These are phyloP conservation scores for Arthrobotrys entomopaga DNA, from an alignment of 2,329 filamentous ascomycete genomes.

Conservation along the genomic window DNA sequence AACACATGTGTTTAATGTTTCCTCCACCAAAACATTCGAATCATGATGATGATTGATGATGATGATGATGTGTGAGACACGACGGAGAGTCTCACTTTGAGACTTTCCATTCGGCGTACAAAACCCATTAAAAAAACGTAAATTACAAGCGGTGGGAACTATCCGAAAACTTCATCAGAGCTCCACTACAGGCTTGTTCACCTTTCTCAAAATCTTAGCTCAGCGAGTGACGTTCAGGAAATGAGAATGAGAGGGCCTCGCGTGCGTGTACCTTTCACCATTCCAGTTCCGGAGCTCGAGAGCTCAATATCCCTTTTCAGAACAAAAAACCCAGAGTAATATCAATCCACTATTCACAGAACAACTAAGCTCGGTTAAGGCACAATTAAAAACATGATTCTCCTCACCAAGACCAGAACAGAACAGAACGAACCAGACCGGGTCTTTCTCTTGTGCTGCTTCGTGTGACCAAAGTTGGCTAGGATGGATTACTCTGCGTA, in stretches of 20 bases:
- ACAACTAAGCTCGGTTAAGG: background rate
- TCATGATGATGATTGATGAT: slow-evolving; percentile 1
- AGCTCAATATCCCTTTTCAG: slow-evolving; percentile 1
- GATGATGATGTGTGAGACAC: slow-evolving; percentile 5
- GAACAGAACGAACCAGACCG: too few species aligned
- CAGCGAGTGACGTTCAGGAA: background rate
- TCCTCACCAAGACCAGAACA: too few species aligned
- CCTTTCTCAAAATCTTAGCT: background rate
- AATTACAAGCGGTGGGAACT: slow-evolving; percentile 16
- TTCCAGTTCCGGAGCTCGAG: slow-evolving; percentile 23
- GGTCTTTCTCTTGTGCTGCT: background rate
- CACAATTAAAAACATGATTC: background rate
- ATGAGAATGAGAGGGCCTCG: background rate
- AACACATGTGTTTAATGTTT: slow-evolving; percentile 4
- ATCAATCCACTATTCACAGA: too few species aligned
- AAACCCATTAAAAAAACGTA: slow-evolving; percentile 5
- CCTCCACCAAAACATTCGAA: slow-evolving; percentile 5
- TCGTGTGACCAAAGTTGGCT: slow-evolving; percentile 19
- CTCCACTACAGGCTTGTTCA: slow-evolving; percentile 3
- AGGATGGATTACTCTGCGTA: slow-evolving; percentile 20
- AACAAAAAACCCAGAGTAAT: too few species aligned
- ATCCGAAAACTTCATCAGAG: background rate
- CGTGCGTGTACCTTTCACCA: background rate
- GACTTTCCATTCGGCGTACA: too few species aligned
- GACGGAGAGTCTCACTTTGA: background rate